These are phyloP conservation scores for Vachellia pachyceras DNA, from an alignment of 306 rosid genomes.

Conservation along the genomic window DNA sequence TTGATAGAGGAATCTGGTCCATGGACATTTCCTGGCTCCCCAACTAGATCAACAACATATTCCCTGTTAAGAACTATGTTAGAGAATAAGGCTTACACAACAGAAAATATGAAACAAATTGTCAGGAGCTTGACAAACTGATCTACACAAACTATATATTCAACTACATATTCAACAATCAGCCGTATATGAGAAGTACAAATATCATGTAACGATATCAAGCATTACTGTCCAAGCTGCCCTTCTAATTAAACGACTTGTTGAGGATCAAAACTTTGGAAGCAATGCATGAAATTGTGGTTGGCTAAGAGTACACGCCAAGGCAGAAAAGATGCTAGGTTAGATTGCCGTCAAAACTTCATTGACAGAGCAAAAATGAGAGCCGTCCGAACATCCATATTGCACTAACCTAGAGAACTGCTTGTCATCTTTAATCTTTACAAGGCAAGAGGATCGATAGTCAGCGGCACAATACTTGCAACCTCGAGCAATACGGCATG, in stretches of 20 bases:
- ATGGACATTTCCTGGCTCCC: conserved; percentile 88
- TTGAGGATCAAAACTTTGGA: conserved; percentile 20
- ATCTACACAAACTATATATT: conserved; percentile 8
- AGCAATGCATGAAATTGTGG: conserved; percentile 44
- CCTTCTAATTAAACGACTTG: conserved; percentile 26
- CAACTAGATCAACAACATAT: conserved; percentile 95
- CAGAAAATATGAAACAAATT: conserved; percentile 24
- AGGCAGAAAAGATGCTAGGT: background rate
- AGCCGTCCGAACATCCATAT: conserved; percentile 24
- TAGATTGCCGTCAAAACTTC: conserved; percentile 2
- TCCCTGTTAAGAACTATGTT: conserved; percentile 63
- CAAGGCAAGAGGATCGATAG: conserved; percentile 93
- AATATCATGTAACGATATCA: conserved; percentile 17
- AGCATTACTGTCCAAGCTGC: background rate
- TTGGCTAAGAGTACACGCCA: background rate
- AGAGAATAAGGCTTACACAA: conserved; percentile 2
- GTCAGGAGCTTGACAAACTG: conserved; percentile 21
- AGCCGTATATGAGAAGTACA: conserved; percentile 9
- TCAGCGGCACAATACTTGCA: conserved; percentile 91
- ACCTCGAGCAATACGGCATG: conserved; percentile 95
- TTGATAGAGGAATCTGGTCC: conserved; percentile 95
- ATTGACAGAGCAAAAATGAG: conserved; percentile 2
- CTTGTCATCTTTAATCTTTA: conserved; percentile 80
- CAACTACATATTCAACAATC: conserved; percentile 4
- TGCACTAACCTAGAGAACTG: conserved; percentile 73